Evolutionary conservation across 139 green algal genomes (phyloP).

Genomic region (Coelastrella sp.): DNA sequence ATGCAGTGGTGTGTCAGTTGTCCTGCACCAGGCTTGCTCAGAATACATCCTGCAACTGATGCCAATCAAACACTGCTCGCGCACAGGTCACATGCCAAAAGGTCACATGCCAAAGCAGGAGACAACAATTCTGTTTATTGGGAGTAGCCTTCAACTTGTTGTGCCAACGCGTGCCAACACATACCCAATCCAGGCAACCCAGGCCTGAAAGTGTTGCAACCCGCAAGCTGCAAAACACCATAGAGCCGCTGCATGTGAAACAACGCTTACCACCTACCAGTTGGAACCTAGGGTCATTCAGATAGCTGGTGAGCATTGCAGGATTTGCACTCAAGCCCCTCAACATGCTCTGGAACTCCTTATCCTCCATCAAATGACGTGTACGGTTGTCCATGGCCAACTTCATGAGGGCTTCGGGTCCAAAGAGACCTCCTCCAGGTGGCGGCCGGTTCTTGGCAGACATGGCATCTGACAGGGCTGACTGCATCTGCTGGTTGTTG

Average conservation of each 20-base stretch:
- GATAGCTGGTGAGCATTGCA: slow-evolving; percentile 73
- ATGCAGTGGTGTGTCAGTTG: too few relatives aligned
- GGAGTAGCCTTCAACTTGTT: background rate
- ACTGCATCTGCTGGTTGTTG: slow-evolving; percentile 78
- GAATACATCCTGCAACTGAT: too few relatives aligned
- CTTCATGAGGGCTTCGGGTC: slow-evolving; percentile 83
- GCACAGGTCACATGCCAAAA: background rate
- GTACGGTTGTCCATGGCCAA: slow-evolving; percentile 91
- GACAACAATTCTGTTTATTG: too few relatives aligned
- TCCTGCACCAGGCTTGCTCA: too few relatives aligned
- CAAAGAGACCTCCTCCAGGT: slow-evolving; percentile 45
- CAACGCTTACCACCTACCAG: slow-evolving; percentile 6
- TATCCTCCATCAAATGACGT: slow-evolving; percentile 76
- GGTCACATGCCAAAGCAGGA: background rate
- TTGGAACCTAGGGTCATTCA: slow-evolving; percentile 74
- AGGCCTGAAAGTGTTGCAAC: too few relatives aligned
- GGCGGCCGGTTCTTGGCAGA: slow-evolving; percentile 52
- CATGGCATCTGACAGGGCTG: slow-evolving; percentile 72
- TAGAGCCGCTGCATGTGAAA: too few relatives aligned
- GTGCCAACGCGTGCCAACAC: background rate
- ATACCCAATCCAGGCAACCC: too few relatives aligned
- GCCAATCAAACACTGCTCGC: background rate
- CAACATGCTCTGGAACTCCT: slow-evolving; percentile 94
- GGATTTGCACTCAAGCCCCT: slow-evolving; percentile 82
- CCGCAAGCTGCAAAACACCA: too few relatives aligned